These are phyloP conservation scores for Plenodomus tracheiphilus DNA, from an alignment of 2,329 filamentous ascomycete species.

Conservation along the genomic window DNA sequence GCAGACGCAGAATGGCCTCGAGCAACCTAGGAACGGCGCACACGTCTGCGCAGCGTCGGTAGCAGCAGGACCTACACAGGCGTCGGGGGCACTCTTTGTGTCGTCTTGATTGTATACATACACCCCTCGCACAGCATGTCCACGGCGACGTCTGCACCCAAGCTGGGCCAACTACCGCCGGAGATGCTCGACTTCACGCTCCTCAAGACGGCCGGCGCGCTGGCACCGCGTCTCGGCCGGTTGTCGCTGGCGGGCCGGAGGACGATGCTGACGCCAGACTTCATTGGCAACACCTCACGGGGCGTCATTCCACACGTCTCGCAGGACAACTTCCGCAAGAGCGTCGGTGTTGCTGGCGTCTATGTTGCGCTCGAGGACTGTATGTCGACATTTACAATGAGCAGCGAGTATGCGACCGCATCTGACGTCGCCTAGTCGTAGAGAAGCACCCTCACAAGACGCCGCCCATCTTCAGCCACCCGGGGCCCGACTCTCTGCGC, in stretches of 20 bases:
- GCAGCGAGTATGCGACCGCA: no score
- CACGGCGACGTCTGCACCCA: not conserved
- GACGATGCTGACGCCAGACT: slow-evolving; percentile 80
- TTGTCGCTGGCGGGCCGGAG: slow-evolving; percentile 66
- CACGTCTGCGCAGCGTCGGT: not conserved
- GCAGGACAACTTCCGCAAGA: slow-evolving; percentile 74
- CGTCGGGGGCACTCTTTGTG: no score
- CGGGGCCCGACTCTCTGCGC: slow-evolving; percentile 62
- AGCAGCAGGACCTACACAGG: not conserved
- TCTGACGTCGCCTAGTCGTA: slow-evolving; percentile 60
- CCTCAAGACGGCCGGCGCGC: slow-evolving; percentile 41
- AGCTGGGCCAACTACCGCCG: slow-evolving; percentile 31
- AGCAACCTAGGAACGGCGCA: no score
- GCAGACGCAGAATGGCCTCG: no score
- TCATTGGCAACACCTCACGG: slow-evolving; percentile 77
- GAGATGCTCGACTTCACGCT: slow-evolving; percentile 53
- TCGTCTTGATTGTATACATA: not conserved
- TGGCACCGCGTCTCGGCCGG: slow-evolving; percentile 68
- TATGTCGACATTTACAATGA: no score
- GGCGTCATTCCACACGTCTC: slow-evolving; percentile 86
- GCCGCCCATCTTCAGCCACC: slow-evolving; percentile 58
- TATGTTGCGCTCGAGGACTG: slow-evolving; percentile 93
- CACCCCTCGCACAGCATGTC: not conserved
- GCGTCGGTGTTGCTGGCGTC: slow-evolving; percentile 67
- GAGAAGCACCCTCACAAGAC: slow-evolving; percentile 58